Evolutionary conservation across 192 early-diverging fungal species (phyloP), one percentile per base, ranked within the genome.

Genomic region (Funneliformis mosseae): DNA sequence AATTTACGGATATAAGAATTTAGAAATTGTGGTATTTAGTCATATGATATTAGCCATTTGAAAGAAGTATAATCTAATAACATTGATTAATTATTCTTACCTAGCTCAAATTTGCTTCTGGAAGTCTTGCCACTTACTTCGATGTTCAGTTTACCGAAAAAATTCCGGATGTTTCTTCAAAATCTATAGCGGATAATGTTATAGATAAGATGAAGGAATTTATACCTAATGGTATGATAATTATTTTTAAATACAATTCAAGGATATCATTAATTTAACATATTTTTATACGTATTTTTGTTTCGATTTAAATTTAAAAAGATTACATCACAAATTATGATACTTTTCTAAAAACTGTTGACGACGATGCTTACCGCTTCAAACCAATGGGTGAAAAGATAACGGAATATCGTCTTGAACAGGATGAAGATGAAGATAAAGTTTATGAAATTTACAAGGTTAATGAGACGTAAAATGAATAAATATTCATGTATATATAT

Each of bases 1-100:
- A 27, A 90, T 96, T 21, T 96, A 93, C 76, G 97, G 97, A 48
- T 99, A 95, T 87, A 96, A 95, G 84, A 90, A 92, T 50, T 85
- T 98, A 74, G 75, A 82, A 42, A 92, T 96, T 76, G 89, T 92
- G 75, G 87, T 83, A 78, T 1, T 55, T 39, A 55, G 4, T 38
- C 55, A 67, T 79, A 78, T 72, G 41, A 39, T 27, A 62, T 39
- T 48, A 41, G n/a, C 8, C 12, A 38, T n/a, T 33, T 28, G 33
- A 33, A 38, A 55, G 21, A 16, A 5, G 5, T 38, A 2, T 61
- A 38, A 48, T 33, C 33, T 33, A 33, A 33, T 33, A 33, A 33
- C 3, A 42, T 28, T 48, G 23, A 74, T n/a, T 18, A n/a, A 8
- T 27, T 55, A 50, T 28, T 74, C 16, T 25, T 12, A 1, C 4